Evolutionary conservation across 179 eudicot genomes (phyloP).

Genomic region (Beta macrorhiza): DNA sequence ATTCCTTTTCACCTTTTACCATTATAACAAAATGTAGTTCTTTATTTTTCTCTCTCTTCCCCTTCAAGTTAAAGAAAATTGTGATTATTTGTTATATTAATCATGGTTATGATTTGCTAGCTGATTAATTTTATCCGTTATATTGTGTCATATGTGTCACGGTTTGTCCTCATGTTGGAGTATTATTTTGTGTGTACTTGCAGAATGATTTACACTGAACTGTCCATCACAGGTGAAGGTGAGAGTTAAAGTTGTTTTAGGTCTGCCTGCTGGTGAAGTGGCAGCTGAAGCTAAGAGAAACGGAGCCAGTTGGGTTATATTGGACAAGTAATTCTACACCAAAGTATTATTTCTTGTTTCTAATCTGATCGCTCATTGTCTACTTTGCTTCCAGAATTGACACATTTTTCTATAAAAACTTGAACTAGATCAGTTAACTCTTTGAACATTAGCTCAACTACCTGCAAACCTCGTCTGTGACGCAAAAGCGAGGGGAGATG

Average conservation of each 20-base stretch:
- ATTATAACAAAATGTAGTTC: too few relatives aligned
- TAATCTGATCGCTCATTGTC: conserved; percentile 11
- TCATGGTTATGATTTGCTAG: too few relatives aligned
- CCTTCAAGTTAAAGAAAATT: too few relatives aligned
- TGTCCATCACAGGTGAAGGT: conserved; percentile 57
- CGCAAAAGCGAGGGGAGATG: background rate
- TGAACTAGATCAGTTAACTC: background rate
- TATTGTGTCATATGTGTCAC: background rate
- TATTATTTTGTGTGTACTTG: background rate
- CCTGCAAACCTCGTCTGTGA: background rate
- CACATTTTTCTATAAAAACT: background rate
- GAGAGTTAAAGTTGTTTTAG: conserved; percentile 73
- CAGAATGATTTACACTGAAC: background rate
- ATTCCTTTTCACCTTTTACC: too few relatives aligned
- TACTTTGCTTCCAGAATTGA: background rate
- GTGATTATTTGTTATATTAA: too few relatives aligned
- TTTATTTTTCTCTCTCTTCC: too few relatives aligned
- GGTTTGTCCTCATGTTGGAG: background rate
- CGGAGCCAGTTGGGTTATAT: conserved; percentile 84
- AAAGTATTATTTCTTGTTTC: conserved; percentile 61
- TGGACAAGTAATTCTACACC: conserved; percentile 91
- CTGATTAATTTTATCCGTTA: too few relatives aligned
- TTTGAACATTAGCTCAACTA: background rate
- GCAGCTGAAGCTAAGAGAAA: conserved; percentile 82
- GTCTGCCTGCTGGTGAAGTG: conserved; percentile 65